Evolutionary conservation across 1,284 basidiomycete genomes (phyloP), one percentile per base, ranked within the genome.

Genomic region (Moesziomyces sp.): DNA sequence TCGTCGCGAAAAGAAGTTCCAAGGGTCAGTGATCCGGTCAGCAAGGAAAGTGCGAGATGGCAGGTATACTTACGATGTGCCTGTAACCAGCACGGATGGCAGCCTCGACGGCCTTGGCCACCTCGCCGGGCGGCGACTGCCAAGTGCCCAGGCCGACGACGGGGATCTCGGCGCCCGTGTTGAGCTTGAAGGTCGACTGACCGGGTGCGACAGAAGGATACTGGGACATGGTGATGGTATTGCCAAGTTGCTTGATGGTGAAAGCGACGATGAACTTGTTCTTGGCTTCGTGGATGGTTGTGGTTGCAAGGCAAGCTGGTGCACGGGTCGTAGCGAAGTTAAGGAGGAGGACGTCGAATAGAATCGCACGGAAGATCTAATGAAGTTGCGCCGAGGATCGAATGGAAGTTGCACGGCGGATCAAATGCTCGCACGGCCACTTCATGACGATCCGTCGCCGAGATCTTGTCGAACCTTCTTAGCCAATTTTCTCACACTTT

Each of bases 101-200:
- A 43, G 47, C 74, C 19, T 80, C 81, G 60, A 91, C 86, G 7
- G 86, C 79, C 1, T 87, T 74, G 52, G 86, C 79, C 5, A 88
- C 89, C 77, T 92, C 62, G 13, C 62, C 78, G 0, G 68, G 51
- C 10, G 69, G 45, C n/a, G 74, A 68, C 26, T 72, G 64, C 76
- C 78, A 78, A 10, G 78, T 80, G 8, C 78, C 75, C 24, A 77
- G 30, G 10, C 75, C 75, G 24, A 77, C 63, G n/a, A 75, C 74
- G 8, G 84, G 83, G 42, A 85, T 79, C n/a, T 72, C 55, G 23
- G 68, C 76, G 18, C 83, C 83, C 16, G 80, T 83, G 77, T 84
- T 84, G 57, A 85, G 81, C 61, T 81, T 83, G 59, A 82, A 62
- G 46, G 72, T 71, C 58, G 62, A 65, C 19, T 74, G 74, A 47